Evolutionary conservation across 768 basidiomycete genomes (phyloP).

Genomic region (Candolleomyces aberdarensis): DNA sequence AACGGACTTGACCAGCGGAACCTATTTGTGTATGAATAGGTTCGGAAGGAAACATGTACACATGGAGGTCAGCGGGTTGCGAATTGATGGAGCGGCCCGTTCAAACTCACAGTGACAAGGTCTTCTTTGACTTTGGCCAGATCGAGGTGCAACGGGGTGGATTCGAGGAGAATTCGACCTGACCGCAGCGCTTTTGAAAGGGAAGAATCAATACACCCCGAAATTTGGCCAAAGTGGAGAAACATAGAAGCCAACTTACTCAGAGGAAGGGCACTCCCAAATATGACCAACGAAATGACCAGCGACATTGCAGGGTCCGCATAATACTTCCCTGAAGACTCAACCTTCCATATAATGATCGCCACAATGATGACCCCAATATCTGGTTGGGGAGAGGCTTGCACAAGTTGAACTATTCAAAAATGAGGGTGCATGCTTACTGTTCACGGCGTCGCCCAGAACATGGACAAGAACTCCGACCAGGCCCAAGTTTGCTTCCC

Average conservation of each 20-base stretch:
- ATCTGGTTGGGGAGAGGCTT: constrained; percentile 27
- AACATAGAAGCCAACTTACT: constrained; percentile 28
- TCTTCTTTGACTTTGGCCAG: constrained; percentile 47
- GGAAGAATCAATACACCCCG: not conserved
- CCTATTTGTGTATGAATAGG: constrained; percentile 20
- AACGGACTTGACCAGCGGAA: constrained; percentile 43
- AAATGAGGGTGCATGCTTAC: constrained; percentile 17
- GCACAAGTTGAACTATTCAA: too few species aligned
- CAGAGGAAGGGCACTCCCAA: constrained; percentile 48
- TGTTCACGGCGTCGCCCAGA: constrained; percentile 52
- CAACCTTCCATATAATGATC: constrained; percentile 45
- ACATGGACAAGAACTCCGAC: constrained; percentile 50
- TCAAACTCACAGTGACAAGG: constrained; percentile 36
- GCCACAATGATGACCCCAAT: constrained; percentile 53
- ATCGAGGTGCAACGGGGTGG: constrained; percentile 48
- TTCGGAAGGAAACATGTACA: not conserved
- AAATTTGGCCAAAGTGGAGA: not conserved
- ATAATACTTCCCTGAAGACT: constrained; percentile 45
- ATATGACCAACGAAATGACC: constrained; percentile 50
- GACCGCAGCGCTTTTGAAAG: constrained; percentile 40
- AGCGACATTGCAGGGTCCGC: constrained; percentile 53
- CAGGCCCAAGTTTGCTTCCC: constrained; percentile 42
- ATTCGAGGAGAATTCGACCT: constrained; percentile 50
- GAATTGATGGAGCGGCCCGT: not conserved
- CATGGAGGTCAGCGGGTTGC: not conserved